These are phyloP conservation scores for Geranium incanum DNA, from an alignment of 441 rosid species.

Conservation along the genomic window DNA sequence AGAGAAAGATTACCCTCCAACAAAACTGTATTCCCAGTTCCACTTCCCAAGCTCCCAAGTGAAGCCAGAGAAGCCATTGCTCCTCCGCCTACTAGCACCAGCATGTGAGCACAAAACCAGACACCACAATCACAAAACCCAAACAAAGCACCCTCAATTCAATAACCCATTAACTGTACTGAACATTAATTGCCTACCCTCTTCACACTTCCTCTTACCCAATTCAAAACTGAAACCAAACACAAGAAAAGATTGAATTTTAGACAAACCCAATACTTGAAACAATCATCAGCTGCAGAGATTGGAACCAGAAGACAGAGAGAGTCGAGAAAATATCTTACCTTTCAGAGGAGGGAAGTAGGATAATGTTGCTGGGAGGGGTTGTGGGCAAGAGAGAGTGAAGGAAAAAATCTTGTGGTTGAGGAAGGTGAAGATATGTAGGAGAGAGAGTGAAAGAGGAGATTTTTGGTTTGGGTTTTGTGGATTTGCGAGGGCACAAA, in stretches of 20 bases:
- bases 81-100: conserved; percentile 52
- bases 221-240: conserved; percentile 1
- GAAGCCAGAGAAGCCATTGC: conserved; percentile 76
- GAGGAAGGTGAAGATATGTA: neutral
- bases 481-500: neutral
- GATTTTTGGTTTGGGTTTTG: conserved; percentile 7
- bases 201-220: neutral
- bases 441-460: neutral
- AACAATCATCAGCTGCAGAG: neutral
- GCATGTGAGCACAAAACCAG: conserved; percentile 23
- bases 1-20: conserved; percentile 47
- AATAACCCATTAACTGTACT: neutral
- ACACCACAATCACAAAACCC: neutral
- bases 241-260: neutral
- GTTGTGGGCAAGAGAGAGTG: neutral
- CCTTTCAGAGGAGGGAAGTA: neutral
- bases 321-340: neutral
- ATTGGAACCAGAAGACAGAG: neutral
- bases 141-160: neutral
- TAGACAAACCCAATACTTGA: neutral
- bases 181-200: conserved; percentile 2
- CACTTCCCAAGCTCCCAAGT: conserved; percentile 46
- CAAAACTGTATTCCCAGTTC: conserved; percentile 33
- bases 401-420: conserved; percentile 1
- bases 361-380: conserved; percentile 2